phyloP scores from a whole-genome alignment of 1,139 yeast genomes.

The Diutina pseudorugosa region DNA sequence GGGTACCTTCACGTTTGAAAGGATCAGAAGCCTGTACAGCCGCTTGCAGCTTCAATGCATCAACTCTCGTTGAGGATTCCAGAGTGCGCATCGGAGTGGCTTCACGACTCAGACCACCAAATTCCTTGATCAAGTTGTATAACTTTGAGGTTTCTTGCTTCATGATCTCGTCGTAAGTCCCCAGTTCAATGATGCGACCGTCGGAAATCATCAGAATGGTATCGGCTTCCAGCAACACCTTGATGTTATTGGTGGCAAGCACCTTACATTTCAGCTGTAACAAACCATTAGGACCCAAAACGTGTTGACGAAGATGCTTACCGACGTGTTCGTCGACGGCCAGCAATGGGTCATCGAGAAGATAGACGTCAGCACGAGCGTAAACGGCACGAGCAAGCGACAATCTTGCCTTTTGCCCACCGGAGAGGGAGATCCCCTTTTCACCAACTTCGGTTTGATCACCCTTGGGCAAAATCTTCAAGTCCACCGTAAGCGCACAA shows the following conservation, averaged over 20 bases:
- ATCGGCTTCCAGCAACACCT: constrained; percentile 72
- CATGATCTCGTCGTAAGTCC: constrained; percentile 49
- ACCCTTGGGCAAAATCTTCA: constrained; percentile 72
- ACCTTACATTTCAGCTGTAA: constrained; percentile 65
- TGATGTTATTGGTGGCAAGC: constrained; percentile 80
- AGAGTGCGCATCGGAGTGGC: constrained; percentile 7
- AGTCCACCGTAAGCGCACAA: constrained; percentile 73
- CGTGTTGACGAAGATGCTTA: constrained; percentile 60
- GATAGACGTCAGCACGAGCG: constrained; percentile 83
- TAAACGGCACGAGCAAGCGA: constrained; percentile 93
- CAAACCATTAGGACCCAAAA: constrained; percentile 72
- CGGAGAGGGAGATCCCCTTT: constrained; percentile 90
- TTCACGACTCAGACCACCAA: constrained; percentile 28
- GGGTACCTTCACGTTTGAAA: not conserved
- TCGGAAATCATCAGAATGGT: constrained; percentile 59
- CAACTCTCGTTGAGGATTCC: constrained; percentile 7
- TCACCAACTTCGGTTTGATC: constrained; percentile 91
- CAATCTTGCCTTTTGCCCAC: constrained; percentile 94
- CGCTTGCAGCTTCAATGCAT: constrained; percentile 7
- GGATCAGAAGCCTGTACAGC: not conserved
- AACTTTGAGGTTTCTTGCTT: constrained; percentile 43
- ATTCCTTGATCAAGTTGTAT: constrained; percentile 56
- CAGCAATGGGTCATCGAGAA: constrained; percentile 85
- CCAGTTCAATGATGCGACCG: constrained; percentile 74
- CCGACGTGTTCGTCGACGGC: constrained; percentile 86